A percentile compares a stretch with the other conserved stretches of the same genome.
Evolutionary conservation across 805 yeast species (phyloP).

Genomic region (Candida oleophila): DNA sequence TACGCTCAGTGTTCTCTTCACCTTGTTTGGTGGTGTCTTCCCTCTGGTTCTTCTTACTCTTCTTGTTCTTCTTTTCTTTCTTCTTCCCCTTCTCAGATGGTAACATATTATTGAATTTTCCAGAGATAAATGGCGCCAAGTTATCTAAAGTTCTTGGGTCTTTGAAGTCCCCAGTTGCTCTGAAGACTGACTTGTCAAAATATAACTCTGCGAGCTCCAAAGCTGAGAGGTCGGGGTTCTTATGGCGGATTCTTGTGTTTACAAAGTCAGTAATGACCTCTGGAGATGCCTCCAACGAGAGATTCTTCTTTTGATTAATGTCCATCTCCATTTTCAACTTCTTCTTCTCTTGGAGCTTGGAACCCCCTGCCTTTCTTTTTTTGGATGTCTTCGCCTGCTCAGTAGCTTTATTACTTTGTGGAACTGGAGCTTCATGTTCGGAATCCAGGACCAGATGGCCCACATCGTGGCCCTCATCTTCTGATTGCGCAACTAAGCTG

Average conservation of each 20-base stretch:
- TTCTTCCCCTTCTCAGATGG: constrained; percentile 34
- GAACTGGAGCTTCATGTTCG: constrained; percentile 10
- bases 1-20: constrained; percentile 26
- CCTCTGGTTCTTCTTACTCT: constrained; percentile 12
- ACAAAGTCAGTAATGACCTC: constrained; percentile 67
- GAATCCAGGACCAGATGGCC: constrained; percentile 22
- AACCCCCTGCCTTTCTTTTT: constrained; percentile 25
- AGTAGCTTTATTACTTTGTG: constrained; percentile 15
- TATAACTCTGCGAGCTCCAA: constrained; percentile 71
- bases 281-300: constrained; percentile 53
- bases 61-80: constrained; percentile 26
- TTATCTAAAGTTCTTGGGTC: constrained; percentile 55
- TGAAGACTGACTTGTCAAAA: constrained; percentile 53
- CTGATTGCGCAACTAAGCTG: constrained; percentile 36
- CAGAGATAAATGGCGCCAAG: constrained; percentile 52
- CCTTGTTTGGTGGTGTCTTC: constrained; percentile 5
- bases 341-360: constrained; percentile 62
- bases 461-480: constrained; percentile 32
- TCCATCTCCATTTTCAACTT: constrained; percentile 66
- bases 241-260: constrained; percentile 56
- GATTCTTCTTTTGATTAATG: constrained; percentile 50
- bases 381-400: constrained; percentile 11
- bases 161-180: constrained; percentile 58
- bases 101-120: constrained; percentile 48
- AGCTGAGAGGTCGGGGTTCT: constrained; percentile 67